Evolutionary conservation across 2,329 filamentous ascomycete genomes (phyloP), one percentile per base, ranked within the genome.

Genomic region (Fusarium haematococcum): DNA sequence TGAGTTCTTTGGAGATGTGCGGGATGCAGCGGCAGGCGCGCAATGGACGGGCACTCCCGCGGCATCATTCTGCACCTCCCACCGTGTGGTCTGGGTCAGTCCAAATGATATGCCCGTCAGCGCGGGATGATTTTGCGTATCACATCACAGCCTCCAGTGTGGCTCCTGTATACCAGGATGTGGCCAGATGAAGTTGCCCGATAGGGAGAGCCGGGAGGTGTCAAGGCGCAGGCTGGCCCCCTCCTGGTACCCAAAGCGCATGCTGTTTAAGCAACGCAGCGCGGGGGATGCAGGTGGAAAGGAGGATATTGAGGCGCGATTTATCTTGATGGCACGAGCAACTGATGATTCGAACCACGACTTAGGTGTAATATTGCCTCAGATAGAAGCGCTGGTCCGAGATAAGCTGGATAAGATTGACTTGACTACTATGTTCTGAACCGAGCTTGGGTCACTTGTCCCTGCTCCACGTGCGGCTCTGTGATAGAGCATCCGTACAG

Each of bases 41-140:
- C 72, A 76, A 77, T 66, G 50, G 69, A 69, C 77, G 77, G 77
- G 70, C 77, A 67, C 77, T 78, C 77, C 77, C 77, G 77, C 74
- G 60, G 67, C 67, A 70, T 72, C 63, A 52, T 61, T 73, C 65
- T 67, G 61, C 73, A 52, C 62, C 69, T 76, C 50, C 60, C 71
- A 66, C 58, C 57, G 62, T 65, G 70, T 72, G 74, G 65, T 73
- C 74, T 65, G 52, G 64, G 69, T 64, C 63, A 67, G 60, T 56
- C 59, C 69, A 68, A 58, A 63, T 45, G 69, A 61, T 56, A 65
- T 63, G 65, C 35, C 41, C 60, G 59, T 68, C 69, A 65, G 58
- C 65, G 76, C 59, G 68, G 71, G 68, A 76, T 75, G 63, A 56
- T 61, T 43, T 72, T 65, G 69, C 65, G 62, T 67, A 68, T 69